Conservation (phyloP, 129 eudicot genomes). For the Deinandra increscens region DNA sequence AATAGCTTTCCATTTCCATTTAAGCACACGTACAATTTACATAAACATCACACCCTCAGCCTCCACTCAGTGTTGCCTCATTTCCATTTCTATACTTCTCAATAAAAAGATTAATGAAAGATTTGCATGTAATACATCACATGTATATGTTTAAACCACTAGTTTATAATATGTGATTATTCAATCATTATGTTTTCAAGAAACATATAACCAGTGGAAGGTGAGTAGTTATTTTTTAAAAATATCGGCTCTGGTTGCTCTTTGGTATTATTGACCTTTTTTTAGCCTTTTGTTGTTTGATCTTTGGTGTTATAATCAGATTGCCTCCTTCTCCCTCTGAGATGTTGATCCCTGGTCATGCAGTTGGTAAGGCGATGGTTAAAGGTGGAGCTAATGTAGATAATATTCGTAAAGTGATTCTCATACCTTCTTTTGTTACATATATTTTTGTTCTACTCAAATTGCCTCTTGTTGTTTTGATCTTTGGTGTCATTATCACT, state of each 20-base stretch:
- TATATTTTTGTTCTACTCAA: not conserved
- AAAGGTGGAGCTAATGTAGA: slow-evolving; percentile 87
- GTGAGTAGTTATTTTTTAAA: slow-evolving; percentile 42
- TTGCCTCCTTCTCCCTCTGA: slow-evolving; percentile 73
- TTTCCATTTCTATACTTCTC: not conserved
- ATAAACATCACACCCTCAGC: not conserved
- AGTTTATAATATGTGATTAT: not conserved
- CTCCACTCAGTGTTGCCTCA: not conserved
- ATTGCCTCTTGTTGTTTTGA: too few species aligned
- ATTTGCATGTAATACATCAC: not conserved
- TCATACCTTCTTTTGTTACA: not conserved
- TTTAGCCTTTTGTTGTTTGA: slow-evolving; percentile 7
- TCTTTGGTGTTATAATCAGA: slow-evolving; percentile 38
- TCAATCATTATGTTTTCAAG: not conserved
- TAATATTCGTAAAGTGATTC: slow-evolving; percentile 76
- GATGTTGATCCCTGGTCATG: slow-evolving; percentile 85
- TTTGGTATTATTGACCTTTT: not conserved
- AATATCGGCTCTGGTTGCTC: not conserved
- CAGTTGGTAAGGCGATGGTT: slow-evolving; percentile 88
- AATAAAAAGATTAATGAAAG: not conserved
- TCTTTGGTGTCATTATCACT: too few species aligned
- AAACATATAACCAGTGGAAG: too few species aligned
- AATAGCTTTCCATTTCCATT: slow-evolving; percentile 94
- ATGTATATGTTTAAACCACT: not conserved
- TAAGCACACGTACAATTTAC: slow-evolving; percentile 57